A percentile compares a stretch with the other conserved stretches of the same genome.
These are phyloP conservation scores for Tolypocladium ophioglossoides DNA, from an alignment of 2,329 filamentous ascomycete species.

Conservation along the genomic window DNA sequence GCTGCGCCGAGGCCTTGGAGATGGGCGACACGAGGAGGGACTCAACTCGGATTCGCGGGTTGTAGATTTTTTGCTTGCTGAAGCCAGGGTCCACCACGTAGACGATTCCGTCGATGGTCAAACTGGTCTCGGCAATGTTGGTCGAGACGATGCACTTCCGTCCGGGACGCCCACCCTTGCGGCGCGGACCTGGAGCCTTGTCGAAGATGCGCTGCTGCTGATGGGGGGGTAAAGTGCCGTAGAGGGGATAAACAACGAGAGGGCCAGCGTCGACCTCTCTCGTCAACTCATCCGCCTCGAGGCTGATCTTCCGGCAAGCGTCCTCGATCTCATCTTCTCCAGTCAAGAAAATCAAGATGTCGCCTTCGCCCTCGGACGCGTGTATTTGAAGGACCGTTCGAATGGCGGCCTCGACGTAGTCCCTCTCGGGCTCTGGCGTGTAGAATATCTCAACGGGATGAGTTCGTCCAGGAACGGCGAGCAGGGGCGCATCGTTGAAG, in stretches of 20 bases:
- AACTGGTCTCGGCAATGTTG: slow-evolving; percentile 94
- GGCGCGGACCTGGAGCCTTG: slow-evolving; percentile 63
- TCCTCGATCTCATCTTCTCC: slow-evolving; percentile 99
- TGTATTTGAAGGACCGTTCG: slow-evolving; percentile 96
- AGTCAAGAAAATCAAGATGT: slow-evolving; percentile 89
- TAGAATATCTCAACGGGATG: slow-evolving; percentile 98
- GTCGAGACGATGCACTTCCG: slow-evolving; percentile 90
- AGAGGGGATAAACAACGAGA: slow-evolving; percentile 82
- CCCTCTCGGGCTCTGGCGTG: slow-evolving; percentile 87
- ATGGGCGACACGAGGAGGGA: slow-evolving; percentile 96
- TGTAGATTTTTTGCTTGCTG: slow-evolving; percentile 99
- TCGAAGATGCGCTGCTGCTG: slow-evolving; percentile 97
- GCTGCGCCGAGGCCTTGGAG: slow-evolving; percentile 93
- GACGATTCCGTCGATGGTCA: slow-evolving; percentile 97
- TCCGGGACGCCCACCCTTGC: slow-evolving; percentile 72
- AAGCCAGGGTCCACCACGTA: slow-evolving; percentile 99
- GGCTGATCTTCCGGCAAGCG: slow-evolving; percentile 77
- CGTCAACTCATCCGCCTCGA: slow-evolving; percentile 87
- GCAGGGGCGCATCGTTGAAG: slow-evolving; percentile 86
- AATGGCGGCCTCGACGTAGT: slow-evolving; percentile 93
- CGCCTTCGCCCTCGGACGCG: slow-evolving; percentile 81
- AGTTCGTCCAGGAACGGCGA: slow-evolving; percentile 90
- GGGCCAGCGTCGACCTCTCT: slow-evolving; percentile 87
- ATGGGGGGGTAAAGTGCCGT: slow-evolving; percentile 82
- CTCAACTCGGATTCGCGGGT: slow-evolving; percentile 91